Percentiles rank a stretch among this genome's conserved stretches.
Conservation (phyloP, 2,329 filamentous ascomycete species). For the Calonectria henricotiae region DNA sequence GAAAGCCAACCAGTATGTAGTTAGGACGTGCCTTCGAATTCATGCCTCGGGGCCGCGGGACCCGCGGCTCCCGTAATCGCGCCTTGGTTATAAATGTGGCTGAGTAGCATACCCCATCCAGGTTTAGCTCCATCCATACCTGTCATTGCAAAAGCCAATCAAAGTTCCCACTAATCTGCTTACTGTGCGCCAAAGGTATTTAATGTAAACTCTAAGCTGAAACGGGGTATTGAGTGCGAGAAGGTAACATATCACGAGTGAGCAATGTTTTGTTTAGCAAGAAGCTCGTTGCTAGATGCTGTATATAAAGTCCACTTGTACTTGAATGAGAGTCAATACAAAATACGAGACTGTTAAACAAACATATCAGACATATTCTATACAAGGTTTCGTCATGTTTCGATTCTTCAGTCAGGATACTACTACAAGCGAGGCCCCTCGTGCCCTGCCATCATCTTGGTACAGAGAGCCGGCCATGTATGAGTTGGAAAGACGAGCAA, state of each 20-base stretch:
- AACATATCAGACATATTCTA: neutral
- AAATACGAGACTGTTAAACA: too few species aligned
- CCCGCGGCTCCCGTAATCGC: neutral
- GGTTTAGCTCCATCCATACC: too few species aligned
- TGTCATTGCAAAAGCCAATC: neutral
- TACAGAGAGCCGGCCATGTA: conserved; percentile 67
- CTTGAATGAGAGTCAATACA: too few species aligned
- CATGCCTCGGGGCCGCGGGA: neutral
- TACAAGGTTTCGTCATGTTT: neutral
- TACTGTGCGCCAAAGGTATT: neutral
- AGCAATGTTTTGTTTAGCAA: neutral
- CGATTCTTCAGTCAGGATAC: conserved; percentile 18
- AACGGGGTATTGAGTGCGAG: conserved; percentile 6
- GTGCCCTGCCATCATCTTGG: conserved; percentile 66
- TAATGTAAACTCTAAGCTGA: neutral
- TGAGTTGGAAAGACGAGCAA: conserved; percentile 69
- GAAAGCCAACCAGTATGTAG: too few species aligned
- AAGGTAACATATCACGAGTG: too few species aligned
- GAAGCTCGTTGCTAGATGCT: too few species aligned
- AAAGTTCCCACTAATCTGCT: neutral
- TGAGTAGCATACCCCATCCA: too few species aligned
- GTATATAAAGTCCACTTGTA: too few species aligned
- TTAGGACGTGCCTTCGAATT: too few species aligned
- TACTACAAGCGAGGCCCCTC: conserved; percentile 4
- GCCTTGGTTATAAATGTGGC: neutral